These are phyloP conservation scores for Sporothrix sp. DNA, from an alignment of 2,329 filamentous ascomycete genomes.

Conservation along the genomic window DNA sequence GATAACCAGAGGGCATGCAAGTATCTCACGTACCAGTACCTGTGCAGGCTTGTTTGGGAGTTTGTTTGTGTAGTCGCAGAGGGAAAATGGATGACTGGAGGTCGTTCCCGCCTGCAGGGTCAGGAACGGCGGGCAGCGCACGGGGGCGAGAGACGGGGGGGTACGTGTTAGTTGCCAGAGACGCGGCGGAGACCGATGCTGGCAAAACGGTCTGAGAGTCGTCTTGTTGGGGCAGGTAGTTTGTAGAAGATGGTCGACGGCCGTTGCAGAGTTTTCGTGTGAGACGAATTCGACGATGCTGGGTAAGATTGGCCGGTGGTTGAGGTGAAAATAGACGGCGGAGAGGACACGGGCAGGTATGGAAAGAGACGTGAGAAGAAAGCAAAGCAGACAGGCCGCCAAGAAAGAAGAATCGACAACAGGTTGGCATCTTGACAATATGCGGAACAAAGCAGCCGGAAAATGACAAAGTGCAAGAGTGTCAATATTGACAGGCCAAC, in stretches of 20 bases:
- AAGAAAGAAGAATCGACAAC: not conserved
- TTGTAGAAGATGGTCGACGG: not conserved
- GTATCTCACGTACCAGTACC: not conserved
- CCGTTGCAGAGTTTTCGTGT: not conserved
- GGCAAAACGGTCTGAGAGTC: not conserved
- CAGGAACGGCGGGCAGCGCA: not conserved
- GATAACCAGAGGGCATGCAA: too few species aligned
- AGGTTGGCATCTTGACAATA: too few species aligned
- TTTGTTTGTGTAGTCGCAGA: too few species aligned
- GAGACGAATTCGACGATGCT: not conserved
- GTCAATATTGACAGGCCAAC: not conserved
- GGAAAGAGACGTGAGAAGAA: too few species aligned
- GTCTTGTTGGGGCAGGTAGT: not conserved
- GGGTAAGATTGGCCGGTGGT: not conserved
- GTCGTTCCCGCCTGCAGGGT: too few species aligned
- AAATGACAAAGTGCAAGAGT: constrained; percentile 2
- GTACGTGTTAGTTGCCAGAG: not conserved
- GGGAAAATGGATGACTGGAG: too few species aligned
- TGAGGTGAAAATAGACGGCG: too few species aligned
- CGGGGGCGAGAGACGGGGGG: not conserved
- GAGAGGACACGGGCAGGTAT: too few species aligned
- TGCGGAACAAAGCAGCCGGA: not conserved
- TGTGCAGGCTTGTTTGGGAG: too few species aligned
- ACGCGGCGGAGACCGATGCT: not conserved
- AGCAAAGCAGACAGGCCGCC: not conserved